Conservation (phyloP, 2,329 filamentous ascomycete species). For the Exophiala sideris region DNA sequence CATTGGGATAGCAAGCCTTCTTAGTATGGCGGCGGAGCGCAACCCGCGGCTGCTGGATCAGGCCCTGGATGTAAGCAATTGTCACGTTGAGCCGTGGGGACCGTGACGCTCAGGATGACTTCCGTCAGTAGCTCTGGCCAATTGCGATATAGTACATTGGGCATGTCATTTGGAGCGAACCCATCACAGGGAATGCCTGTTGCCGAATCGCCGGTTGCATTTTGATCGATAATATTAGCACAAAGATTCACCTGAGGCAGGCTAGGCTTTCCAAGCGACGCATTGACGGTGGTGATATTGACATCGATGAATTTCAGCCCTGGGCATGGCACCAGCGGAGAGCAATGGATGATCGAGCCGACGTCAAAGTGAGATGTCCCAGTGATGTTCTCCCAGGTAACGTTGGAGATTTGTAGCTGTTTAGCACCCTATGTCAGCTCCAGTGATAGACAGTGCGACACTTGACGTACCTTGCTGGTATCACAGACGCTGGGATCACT, state of each 20-base stretch:
- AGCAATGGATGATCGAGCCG: constrained; percentile 47
- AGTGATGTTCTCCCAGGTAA: constrained; percentile 46
- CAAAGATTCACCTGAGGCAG: constrained; percentile 43
- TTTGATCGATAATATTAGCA: constrained; percentile 37
- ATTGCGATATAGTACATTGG: constrained; percentile 10
- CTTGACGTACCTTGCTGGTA: constrained; percentile 33
- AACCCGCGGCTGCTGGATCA: constrained; percentile 6
- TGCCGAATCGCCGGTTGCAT: constrained; percentile 14
- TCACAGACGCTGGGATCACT: constrained; percentile 35
- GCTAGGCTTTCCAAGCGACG: constrained; percentile 30
- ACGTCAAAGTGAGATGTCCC: constrained; percentile 51
- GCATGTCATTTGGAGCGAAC: constrained; percentile 28
- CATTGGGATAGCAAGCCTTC: neutral
- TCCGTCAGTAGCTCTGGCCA: constrained; percentile 7
- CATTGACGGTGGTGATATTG: constrained; percentile 44
- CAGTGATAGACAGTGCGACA: neutral
- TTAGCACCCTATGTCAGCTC: neutral
- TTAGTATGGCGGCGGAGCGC: constrained; percentile 5
- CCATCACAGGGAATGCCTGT: constrained; percentile 29
- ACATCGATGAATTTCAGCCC: constrained; percentile 46
- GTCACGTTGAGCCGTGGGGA: constrained; percentile 6
- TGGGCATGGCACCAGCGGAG: constrained; percentile 42
- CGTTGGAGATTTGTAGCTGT: constrained; percentile 40
- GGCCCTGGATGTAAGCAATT: constrained; percentile 9
- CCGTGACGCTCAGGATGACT: constrained; percentile 6